phyloP scores from a whole-genome alignment of 768 basidiomycete species.

The Royoungia palumana region DNA sequence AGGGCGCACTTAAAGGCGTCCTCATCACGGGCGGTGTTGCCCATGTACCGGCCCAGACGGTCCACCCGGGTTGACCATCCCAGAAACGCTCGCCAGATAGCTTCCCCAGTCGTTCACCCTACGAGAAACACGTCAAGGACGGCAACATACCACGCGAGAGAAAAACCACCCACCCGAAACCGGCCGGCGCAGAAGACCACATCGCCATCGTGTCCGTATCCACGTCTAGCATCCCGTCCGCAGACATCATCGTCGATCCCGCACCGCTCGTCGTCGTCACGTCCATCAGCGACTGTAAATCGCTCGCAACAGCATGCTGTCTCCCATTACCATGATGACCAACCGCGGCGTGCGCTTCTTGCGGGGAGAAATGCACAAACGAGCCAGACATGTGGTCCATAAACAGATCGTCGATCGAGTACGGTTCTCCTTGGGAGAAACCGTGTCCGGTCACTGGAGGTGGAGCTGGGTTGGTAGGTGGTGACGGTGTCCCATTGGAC shows the following conservation, averaged over 20 bases:
- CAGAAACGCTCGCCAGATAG: slow-evolving; percentile 34
- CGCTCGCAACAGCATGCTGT: not conserved
- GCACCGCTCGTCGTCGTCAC: not conserved
- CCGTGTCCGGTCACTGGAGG: not conserved
- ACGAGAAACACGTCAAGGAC: not conserved
- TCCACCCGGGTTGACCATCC: slow-evolving; percentile 19
- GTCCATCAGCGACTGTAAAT: slow-evolving; percentile 18
- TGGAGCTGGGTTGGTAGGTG: not conserved
- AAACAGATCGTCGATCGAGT: slow-evolving; percentile 23
- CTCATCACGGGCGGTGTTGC: not conserved
- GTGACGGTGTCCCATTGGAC: not conserved
- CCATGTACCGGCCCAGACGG: not conserved
- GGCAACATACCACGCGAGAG: not conserved
- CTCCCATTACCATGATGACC: too few species aligned
- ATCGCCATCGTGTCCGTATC: slow-evolving; percentile 54
- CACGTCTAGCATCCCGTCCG: slow-evolving; percentile 20
- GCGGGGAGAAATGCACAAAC: slow-evolving; percentile 3
- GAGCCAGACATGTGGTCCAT: slow-evolving; percentile 15
- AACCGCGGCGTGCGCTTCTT: not conserved
- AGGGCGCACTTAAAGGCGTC: too few species aligned
- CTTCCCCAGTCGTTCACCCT: slow-evolving; percentile 41
- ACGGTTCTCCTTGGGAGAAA: slow-evolving; percentile 9
- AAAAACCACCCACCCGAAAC: slow-evolving; percentile 52
- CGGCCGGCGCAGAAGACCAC: slow-evolving; percentile 60
- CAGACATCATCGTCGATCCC: slow-evolving; percentile 4